Percentiles rank a stretch among this genome's conserved stretches.
Evolutionary conservation across 805 yeast genomes (phyloP).

Genomic region (Schwanniomyces vanrijiae): DNA sequence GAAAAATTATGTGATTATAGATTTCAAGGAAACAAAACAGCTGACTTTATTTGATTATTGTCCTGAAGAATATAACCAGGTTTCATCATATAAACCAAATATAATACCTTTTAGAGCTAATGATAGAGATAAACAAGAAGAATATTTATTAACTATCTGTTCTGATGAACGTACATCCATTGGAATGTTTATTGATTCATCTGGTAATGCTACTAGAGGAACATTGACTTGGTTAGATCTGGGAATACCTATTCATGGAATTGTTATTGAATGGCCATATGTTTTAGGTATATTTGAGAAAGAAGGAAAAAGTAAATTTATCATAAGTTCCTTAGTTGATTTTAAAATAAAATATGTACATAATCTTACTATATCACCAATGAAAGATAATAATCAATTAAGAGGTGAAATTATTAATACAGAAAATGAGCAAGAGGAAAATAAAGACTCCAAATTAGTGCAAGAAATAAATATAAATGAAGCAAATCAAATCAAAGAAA

Average conservation of each 20-base stretch:
- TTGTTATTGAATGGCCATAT: constrained; percentile 37
- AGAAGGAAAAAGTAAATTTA: constrained; percentile 8
- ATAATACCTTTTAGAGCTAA: constrained; percentile 20
- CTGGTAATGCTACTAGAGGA: constrained; percentile 43
- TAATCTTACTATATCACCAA: neutral
- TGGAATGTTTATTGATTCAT: constrained; percentile 39
- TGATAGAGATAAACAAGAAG: constrained; percentile 23
- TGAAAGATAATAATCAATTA: too few species aligned
- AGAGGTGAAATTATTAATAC: too few species aligned
- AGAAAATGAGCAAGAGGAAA: too few species aligned
- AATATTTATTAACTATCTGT: constrained; percentile 32
- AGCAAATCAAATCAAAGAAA: neutral
- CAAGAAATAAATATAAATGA: neutral
- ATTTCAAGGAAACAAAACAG: constrained; percentile 29
- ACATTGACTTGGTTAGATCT: constrained; percentile 36
- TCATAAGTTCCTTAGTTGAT: constrained; percentile 24
- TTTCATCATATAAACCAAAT: constrained; percentile 16
- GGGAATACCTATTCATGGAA: constrained; percentile 36
- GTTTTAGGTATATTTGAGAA: constrained; percentile 27
- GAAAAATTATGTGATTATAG: constrained; percentile 35
- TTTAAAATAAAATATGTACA: constrained; percentile 13
- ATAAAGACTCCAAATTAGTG: too few species aligned
- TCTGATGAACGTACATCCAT: constrained; percentile 34
- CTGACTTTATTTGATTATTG: constrained; percentile 36
- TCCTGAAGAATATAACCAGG: constrained; percentile 4